Percentiles rank a stretch among this genome's conserved stretches.
These are phyloP conservation scores for Aspergillus felis DNA, from an alignment of 2,329 filamentous ascomycete genomes.

Conservation along the genomic window DNA sequence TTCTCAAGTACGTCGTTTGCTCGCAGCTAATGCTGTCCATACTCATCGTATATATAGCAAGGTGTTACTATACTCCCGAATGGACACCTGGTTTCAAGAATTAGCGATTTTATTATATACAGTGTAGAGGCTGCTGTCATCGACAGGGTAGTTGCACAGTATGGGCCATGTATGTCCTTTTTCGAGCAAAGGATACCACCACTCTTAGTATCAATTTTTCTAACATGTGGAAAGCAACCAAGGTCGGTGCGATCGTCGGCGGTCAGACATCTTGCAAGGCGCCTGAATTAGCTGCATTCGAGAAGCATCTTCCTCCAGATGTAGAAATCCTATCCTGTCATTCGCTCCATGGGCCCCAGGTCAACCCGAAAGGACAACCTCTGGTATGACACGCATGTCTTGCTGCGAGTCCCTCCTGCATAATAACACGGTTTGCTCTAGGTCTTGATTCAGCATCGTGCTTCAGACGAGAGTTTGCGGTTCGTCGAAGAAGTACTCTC, in stretches of 20 bases:
- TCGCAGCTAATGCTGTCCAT: slow-evolving; percentile 31
- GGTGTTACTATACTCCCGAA: slow-evolving; percentile 85
- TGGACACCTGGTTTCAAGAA: slow-evolving; percentile 91
- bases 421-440: slow-evolving; percentile 27
- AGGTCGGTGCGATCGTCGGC: slow-evolving; percentile 89
- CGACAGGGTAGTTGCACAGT: slow-evolving; percentile 78
- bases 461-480: slow-evolving; percentile 67
- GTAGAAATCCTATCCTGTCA: slow-evolving; percentile 95
- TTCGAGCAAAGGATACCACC: slow-evolving; percentile 6
- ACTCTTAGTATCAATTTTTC: slow-evolving; percentile 20
- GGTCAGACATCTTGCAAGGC: slow-evolving; percentile 98
- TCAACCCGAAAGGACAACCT: slow-evolving; percentile 84
- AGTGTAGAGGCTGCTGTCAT: slow-evolving; percentile 94
- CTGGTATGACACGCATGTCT: slow-evolving; percentile 54
- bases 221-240: slow-evolving; percentile 64
- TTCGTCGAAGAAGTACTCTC: slow-evolving; percentile 79
- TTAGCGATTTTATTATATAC: slow-evolving; percentile 98
- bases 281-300: slow-evolving; percentile 90
- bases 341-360: slow-evolving; percentile 88
- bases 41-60: slow-evolving; percentile 57
- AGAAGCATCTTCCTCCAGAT: slow-evolving; percentile 78
- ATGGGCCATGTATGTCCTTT: slow-evolving; percentile 76
- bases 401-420: slow-evolving; percentile 10
- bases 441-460: slow-evolving; percentile 87
- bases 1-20: slow-evolving; percentile 68